phyloP scores from a whole-genome alignment of 1,284 basidiomycete genomes.

The Pulchroboletus neoregius region DNA sequence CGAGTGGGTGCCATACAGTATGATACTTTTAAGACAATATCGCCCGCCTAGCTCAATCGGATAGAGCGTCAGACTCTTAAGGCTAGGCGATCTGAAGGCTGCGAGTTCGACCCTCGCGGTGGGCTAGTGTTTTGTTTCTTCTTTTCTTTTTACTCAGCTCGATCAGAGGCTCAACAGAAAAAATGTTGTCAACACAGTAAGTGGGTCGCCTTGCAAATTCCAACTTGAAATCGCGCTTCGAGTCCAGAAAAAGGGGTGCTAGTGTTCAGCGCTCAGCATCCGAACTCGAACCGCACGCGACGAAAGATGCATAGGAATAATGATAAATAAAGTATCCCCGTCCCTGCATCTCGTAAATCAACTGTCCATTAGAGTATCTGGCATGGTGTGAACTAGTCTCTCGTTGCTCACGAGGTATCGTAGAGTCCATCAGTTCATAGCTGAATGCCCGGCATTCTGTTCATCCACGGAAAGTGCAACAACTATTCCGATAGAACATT shows the following conservation, averaged over 20 bases:
- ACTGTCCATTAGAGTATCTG: constrained; percentile 8
- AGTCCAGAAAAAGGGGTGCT: not conserved
- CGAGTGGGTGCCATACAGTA: not conserved
- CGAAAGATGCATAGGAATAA: constrained; percentile 16
- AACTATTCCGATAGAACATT: constrained; percentile 36
- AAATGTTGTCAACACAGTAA: no score
- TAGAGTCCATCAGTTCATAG: constrained; percentile 16
- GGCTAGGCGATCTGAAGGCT: constrained; percentile 69
- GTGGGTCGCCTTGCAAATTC: not conserved
- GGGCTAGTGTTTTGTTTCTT: constrained; percentile 47
- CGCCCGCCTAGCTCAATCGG: constrained; percentile 85
- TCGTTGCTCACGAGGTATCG: constrained; percentile 13
- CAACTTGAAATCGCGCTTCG: not conserved
- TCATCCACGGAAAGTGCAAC: constrained; percentile 69
- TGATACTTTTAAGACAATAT: not conserved
- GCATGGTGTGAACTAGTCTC: constrained; percentile 4
- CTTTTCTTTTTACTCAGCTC: not conserved
- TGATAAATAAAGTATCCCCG: constrained; percentile 22
- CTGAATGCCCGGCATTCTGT: constrained; percentile 29
- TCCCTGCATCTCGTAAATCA: constrained; percentile 12
- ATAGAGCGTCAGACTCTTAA: constrained; percentile 78
- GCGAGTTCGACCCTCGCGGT: constrained; percentile 91
- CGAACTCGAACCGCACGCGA: not conserved
- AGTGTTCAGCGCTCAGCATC: not conserved
- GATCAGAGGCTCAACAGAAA: no score